phyloP scores from a whole-genome alignment of 768 basidiomycete species.

The Lactifluus pinguis region DNA sequence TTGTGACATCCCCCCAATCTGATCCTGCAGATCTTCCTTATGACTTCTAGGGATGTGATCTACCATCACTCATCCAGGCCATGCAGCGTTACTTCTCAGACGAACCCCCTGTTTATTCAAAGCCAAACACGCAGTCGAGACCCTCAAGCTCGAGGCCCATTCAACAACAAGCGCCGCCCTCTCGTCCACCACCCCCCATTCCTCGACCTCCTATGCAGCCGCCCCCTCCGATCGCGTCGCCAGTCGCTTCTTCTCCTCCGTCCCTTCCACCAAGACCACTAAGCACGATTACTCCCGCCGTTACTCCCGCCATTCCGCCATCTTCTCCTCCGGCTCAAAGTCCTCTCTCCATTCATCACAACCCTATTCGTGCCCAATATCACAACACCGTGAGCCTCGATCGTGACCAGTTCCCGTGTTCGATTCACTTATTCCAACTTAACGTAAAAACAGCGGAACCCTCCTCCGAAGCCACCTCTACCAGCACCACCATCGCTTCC shows the following conservation, averaged over 20 bases:
- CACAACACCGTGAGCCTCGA: conserved; percentile 12
- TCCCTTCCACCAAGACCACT: conserved; percentile 15
- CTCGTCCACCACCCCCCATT: conserved; percentile 21
- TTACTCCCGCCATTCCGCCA: conserved; percentile 2
- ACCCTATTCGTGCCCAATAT: conserved; percentile 1
- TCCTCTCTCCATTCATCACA: conserved; percentile 6
- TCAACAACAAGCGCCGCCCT: conserved; percentile 11
- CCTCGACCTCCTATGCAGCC: conserved; percentile 6
- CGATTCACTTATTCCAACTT: conserved; percentile 17
- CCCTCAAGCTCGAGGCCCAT: conserved; percentile 19
- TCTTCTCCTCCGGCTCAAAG: neutral
- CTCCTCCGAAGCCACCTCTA: conserved; percentile 26
- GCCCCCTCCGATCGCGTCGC: conserved; percentile 13
- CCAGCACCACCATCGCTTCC: conserved; percentile 26
- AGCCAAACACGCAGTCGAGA: conserved; percentile 39
- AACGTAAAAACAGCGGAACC: conserved; percentile 18
- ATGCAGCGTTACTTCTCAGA: conserved; percentile 78
- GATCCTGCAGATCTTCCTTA: conserved; percentile 6
- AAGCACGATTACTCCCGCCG: neutral
- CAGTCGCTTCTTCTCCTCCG: conserved; percentile 19
- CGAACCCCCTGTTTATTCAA: conserved; percentile 85
- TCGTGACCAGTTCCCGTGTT: conserved; percentile 1
- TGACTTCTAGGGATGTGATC: conserved; percentile 55
- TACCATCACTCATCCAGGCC: conserved; percentile 64
- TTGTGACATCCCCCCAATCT: conserved; percentile 18